phyloP scores from a whole-genome alignment of 176 grass and related monocot species.

The Cenchrus americanus region DNA sequence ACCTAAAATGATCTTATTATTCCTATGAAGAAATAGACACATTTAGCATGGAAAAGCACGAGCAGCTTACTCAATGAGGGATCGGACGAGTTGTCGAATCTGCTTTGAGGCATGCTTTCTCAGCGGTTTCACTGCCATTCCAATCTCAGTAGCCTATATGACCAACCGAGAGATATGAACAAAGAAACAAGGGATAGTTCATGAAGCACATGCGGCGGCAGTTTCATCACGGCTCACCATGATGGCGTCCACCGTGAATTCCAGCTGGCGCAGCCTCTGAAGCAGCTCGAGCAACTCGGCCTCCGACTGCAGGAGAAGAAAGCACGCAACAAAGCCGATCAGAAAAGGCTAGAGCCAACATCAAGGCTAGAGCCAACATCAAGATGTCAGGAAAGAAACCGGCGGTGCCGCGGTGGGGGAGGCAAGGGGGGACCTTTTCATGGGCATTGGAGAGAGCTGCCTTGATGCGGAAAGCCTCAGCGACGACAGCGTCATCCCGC shows the following conservation, averaged over 20 bases:
- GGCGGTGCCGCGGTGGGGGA: background rate
- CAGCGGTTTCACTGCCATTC: conserved; percentile 52
- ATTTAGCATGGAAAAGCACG: background rate
- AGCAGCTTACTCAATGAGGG: conserved; percentile 62
- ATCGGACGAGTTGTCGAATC: conserved; percentile 60
- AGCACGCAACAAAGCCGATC: background rate
- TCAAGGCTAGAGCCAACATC: background rate
- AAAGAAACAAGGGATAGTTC: background rate
- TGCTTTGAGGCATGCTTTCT: conserved; percentile 55
- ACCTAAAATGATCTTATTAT: background rate
- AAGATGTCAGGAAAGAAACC: background rate
- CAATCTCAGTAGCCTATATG: conserved; percentile 69
- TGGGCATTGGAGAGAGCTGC: conserved; percentile 36
- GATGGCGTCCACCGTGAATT: conserved; percentile 63
- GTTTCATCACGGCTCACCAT: conserved; percentile 47
- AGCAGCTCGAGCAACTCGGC: conserved; percentile 56
- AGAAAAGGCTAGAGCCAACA: background rate
- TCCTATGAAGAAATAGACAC: background rate
- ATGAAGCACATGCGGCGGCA: conserved; percentile 24
- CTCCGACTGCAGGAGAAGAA: conserved; percentile 55
- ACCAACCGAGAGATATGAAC: conserved; percentile 32
- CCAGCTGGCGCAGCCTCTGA: conserved; percentile 48
- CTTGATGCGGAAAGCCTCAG: conserved; percentile 58
- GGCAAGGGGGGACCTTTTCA: conserved; percentile 39
- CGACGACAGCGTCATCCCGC: conserved; percentile 1